Base-by-base conservation (phyloP, 371 early-diverging fungal genomes). In the Cokeromyces recurvatus region DNA sequence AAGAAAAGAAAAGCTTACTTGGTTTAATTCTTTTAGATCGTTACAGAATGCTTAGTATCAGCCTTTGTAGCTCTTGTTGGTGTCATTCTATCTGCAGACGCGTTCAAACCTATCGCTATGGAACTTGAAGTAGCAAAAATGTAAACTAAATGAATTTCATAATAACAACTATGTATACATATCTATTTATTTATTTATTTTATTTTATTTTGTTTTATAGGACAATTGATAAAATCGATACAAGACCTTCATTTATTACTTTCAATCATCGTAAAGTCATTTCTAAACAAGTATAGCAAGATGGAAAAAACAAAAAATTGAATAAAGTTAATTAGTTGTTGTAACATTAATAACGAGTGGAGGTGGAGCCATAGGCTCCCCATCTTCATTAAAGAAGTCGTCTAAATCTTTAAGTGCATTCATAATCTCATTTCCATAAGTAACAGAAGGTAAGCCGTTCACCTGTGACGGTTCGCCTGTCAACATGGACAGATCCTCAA, bases 151-250 rank as follows among this genome's bases (percentile, higher is more conserved):
- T 4, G 7, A 27, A 27, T n/a, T n/a, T n/a, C n/a, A n/a, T n/a
- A n/a, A n/a, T n/a, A n/a, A n/a, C n/a, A n/a, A n/a, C n/a, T n/a
- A 27, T n/a, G 21, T 21, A 29, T 7, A 35, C 12, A 22, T 11
- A 29, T 12, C 10, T 10, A 22, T 31, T 22, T 19, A 16, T 40
- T 10, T 5, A 10, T 20, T 35, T 41, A 3, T 3, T 38, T 39
- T 32, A 15, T 38, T 24, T 20, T 14, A 20, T 43, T 7, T 12
- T 24, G 25, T 34, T 51, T 8, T 27, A 16, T 68, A 84, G 85
- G 56, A 79, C 80, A 1, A 81, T 84, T 43, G 85, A 81, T 39
- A 74, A 78, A 43, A 53, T 81, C 23, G 85, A 84, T 48, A 78
- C 79, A n/a, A 72, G 70, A 21, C 80, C 81, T 35, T 80, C 80